Conservation (phyloP, 768 basidiomycete species). For the Lactarius sp. region DNA sequence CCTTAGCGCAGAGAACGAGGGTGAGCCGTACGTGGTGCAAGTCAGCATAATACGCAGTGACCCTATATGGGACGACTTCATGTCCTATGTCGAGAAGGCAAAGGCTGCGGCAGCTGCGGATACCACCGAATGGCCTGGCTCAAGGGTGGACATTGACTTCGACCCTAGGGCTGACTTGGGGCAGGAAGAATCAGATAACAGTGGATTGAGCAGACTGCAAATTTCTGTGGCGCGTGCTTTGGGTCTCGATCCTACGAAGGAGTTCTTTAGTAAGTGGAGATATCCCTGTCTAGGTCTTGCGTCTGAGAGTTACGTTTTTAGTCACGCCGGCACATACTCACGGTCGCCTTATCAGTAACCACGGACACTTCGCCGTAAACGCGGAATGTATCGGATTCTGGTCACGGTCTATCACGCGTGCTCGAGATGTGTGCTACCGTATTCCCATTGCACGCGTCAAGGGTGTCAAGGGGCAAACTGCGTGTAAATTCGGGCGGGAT, state of each 20-base stretch:
- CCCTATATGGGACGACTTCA: constrained; percentile 13
- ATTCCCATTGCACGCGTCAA: constrained; percentile 21
- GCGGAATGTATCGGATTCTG: constrained; percentile 24
- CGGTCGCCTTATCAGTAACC: constrained; percentile 11
- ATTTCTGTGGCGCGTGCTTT: constrained; percentile 11
- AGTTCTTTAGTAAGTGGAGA: constrained; percentile 20
- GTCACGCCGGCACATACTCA: constrained; percentile 17
- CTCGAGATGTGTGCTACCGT: constrained; percentile 20
- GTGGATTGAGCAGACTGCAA: constrained; percentile 6
- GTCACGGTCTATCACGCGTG: constrained; percentile 20
- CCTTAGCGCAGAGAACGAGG: neutral
- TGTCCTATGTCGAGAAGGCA: constrained; percentile 11
- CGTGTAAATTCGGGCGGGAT: constrained; percentile 10
- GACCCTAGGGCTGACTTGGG: constrained; percentile 13
- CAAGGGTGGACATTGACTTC: constrained; percentile 20
- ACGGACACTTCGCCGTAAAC: constrained; percentile 20
- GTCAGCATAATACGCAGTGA: constrained; percentile 17
- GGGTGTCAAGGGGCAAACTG: neutral
- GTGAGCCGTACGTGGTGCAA: constrained; percentile 17
- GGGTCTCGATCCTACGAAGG: constrained; percentile 18
- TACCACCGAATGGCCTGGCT: constrained; percentile 18
- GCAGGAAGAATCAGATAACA: neutral
- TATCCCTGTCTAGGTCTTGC: neutral
- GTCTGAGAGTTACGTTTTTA: neutral
- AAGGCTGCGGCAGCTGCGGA: constrained; percentile 1